Base-by-base conservation (phyloP, 116 monocot genomes). In the Papilionanthe hybrid region DNA sequence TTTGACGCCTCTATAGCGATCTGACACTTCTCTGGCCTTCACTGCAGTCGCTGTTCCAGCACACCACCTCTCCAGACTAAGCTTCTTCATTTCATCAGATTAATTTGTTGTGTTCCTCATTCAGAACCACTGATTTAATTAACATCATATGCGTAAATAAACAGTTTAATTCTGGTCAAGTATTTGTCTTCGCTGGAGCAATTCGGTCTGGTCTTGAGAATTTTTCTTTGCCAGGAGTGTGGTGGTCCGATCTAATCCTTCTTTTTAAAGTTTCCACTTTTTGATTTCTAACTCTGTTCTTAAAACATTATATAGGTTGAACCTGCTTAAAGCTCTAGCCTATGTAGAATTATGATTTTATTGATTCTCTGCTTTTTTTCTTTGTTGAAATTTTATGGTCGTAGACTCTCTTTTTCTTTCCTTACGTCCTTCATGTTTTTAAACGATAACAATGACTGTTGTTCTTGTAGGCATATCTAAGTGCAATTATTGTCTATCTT, bases 401-500 rank as follows among this genome's bases (percentile, higher is more conserved):
- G 41, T 71, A 1, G 18, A 8, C 29, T 69, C 12, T 69, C 12
- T 69, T 30, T 48, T 13, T 29, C 30, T 32, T 45, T 45, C 17
- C 18, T 71, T 23, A 60, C 7, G 5, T 30, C 10, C 15, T 0
- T 32, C 17, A 17, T 82, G 10, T 71, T 68, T 76, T 55, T 13
- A 23, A 18, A 23, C 55, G 27, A 57, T 73, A 80, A 76, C 58
- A 9, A 25, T 75, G 42, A 13, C 25, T 82, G 5, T 69, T 81
- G 23, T 77, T 78, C 75, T 37, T 87, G 78, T 81, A 99, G 99
- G 99, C 93, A 75, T 99, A 99, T 82, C 82, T 99, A 79, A 90
- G 95, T 89, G 99, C 99, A 75, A 93, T 99, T 37, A 82, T 99
- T 71, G 86, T 99, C 45, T 95, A 95, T 60, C 99, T 99, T 41